These are phyloP conservation scores for Aspergillus sp. DNA, from an alignment of 2,329 filamentous ascomycete genomes.

Conservation along the genomic window DNA sequence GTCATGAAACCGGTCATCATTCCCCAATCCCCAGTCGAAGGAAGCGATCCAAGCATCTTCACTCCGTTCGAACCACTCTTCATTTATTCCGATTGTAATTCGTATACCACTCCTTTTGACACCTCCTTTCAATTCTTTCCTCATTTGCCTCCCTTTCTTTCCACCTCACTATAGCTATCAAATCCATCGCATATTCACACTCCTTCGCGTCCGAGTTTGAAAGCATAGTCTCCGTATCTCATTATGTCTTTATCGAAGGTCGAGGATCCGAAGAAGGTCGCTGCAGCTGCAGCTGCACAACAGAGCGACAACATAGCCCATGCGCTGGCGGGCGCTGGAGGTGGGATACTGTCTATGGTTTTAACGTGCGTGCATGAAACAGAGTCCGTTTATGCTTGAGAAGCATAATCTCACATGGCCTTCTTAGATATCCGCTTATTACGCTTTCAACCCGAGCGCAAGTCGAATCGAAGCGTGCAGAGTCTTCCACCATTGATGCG, in stretches of 20 bases:
- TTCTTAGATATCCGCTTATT: constrained; percentile 81
- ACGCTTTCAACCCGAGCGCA: constrained; percentile 96
- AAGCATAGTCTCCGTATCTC: background rate
- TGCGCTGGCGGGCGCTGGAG: constrained; percentile 87
- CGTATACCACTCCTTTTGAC: constrained; percentile 7
- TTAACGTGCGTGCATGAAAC: constrained; percentile 65
- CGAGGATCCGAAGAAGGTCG: constrained; percentile 35
- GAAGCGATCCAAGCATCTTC: constrained; percentile 31
- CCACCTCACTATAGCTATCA: background rate
- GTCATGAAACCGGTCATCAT: constrained; percentile 30
- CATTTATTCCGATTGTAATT: constrained; percentile 8
- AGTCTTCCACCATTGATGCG: constrained; percentile 79
- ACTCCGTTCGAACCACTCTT: constrained; percentile 7
- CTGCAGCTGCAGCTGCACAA: constrained; percentile 65
- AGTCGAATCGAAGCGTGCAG: constrained; percentile 91
- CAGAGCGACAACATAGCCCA: constrained; percentile 97
- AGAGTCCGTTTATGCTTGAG: background rate
- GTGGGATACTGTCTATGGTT: constrained; percentile 92
- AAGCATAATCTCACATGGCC: background rate
- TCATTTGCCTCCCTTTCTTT: constrained; percentile 3
- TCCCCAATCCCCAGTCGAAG: constrained; percentile 6
- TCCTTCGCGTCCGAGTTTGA: background rate
- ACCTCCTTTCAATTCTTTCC: constrained; percentile 3
- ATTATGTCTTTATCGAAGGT: constrained; percentile 42
- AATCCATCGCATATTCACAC: background rate